Conservation (phyloP, 345 rosid genomes). For the Nephelium lappaceum region DNA sequence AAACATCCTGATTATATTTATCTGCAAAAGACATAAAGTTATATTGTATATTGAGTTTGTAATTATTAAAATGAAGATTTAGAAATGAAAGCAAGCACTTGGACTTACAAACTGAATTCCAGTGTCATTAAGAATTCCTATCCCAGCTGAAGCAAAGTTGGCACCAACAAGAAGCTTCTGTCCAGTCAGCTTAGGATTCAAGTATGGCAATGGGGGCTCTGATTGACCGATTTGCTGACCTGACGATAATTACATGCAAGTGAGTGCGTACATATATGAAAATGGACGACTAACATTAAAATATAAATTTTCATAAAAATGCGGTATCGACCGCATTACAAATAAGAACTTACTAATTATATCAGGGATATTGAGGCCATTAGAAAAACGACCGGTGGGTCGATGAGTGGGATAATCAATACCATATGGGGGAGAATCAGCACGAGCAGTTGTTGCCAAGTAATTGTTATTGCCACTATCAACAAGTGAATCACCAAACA, state of each 20-base stretch:
- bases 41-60: background rate
- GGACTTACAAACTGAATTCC: constrained; percentile 58
- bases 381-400: constrained; percentile 75
- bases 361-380: constrained; percentile 72
- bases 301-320: background rate
- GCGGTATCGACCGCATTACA: background rate
- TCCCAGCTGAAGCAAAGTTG: constrained; percentile 90
- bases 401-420: constrained; percentile 63
- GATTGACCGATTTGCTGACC: constrained; percentile 57
- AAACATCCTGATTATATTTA: constrained; percentile 65
- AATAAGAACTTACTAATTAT: constrained; percentile 41
- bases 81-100: background rate
- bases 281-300: no score
- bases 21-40: constrained; percentile 31
- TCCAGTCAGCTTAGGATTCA: constrained; percentile 65
- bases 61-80: background rate
- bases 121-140: constrained; percentile 68
- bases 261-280: background rate
- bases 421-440: constrained; percentile 71
- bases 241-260: constrained; percentile 10
- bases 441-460: constrained; percentile 65
- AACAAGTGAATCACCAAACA: constrained; percentile 79
- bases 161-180: constrained; percentile 64
- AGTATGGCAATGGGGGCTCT: constrained; percentile 62
- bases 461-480: constrained; percentile 77